Base-by-base conservation (phyloP, 2,329 filamentous ascomycete species). In the Epichloe glyceriae region DNA sequence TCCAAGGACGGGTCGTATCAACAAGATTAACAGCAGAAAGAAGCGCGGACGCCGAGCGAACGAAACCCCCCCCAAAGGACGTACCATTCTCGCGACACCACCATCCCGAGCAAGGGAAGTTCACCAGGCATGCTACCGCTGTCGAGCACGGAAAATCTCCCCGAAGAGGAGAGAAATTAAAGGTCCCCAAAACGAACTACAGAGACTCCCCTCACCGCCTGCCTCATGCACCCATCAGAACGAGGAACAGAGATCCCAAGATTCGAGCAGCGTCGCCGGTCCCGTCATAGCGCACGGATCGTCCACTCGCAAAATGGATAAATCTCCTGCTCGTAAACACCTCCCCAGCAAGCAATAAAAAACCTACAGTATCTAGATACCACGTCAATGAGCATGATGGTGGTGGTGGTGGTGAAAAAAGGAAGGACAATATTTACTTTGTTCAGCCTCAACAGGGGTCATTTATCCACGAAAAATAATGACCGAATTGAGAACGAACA, bases 1-100 rank as follows among this genome's bases (percentile, higher is more conserved):
- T 64, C 41, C 55, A 58, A 42, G 55, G 57, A 8, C 57, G 57
- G 12, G 56, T 55, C 37, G 54, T 66, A 19, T 51, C 51, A 11
- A 33, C 52, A 11, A 43, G 41, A 41, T 5, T 51, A 10, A 33
- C 42, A n/a, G n/a, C 11, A 22, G 45, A 48, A 22, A n/a, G 48
- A 11, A 20, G 15, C 22, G 19, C n/a, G 17, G 47, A 47, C 8
- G 14, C 40, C 14, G 39, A 45, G 42, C 35, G 46, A 26, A 26
- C 15, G 35, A 46, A 42, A 11, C 46, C 41, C 1, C 46, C 41
- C 1, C 7, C 7, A 26, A 49, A 46, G 30, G 41, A 49, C 7
- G 10, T 26, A 33, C 35, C n/a, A 20, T 3, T 17, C 2, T 5
- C 34, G 12, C 34, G 50, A 40, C 34, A 19, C 11, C 35, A 48